These are phyloP conservation scores for Globisporangium irregulare DNA, from an alignment of 352 stramenopile species.

Conservation along the genomic window DNA sequence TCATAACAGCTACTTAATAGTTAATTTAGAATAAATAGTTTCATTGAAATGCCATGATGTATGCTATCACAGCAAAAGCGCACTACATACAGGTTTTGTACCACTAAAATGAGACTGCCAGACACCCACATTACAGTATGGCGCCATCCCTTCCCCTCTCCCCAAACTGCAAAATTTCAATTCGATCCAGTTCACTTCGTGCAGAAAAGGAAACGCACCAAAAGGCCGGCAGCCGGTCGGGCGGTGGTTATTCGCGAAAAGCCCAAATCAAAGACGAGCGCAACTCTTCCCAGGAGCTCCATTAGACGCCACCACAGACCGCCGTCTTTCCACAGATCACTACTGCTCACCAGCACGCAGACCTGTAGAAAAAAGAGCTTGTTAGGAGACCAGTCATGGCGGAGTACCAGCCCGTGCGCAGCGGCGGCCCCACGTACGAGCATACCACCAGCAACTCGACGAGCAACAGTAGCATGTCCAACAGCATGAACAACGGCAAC, in stretches of 20 bases:
- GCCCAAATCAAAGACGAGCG: not conserved
- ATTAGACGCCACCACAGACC: not conserved
- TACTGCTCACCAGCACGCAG: not conserved
- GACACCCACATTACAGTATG: not conserved
- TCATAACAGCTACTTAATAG: not conserved
- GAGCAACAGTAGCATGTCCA: not conserved
- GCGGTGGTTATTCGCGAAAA: constrained; percentile 5
- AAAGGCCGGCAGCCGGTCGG: not conserved
- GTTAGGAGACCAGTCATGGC: not conserved
- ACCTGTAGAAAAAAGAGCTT: not conserved
- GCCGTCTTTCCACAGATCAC: not conserved
- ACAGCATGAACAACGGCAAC: not conserved
- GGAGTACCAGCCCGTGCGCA: not conserved
- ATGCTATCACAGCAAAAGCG: not conserved
- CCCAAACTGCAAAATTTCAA: constrained; percentile 1
- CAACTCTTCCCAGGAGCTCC: not conserved
- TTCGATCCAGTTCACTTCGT: not conserved
- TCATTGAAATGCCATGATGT: not conserved
- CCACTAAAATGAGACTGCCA: not conserved
- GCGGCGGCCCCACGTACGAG: not conserved
- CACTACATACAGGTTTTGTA: not conserved
- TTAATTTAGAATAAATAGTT: not conserved
- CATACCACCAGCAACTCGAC: not conserved
- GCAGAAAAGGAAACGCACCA: not conserved
- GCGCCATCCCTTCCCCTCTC: not conserved